Evolutionary conservation across 805 yeast genomes (phyloP), one percentile per base, ranked within the genome.

Genomic region (Candida morakotiae): DNA sequence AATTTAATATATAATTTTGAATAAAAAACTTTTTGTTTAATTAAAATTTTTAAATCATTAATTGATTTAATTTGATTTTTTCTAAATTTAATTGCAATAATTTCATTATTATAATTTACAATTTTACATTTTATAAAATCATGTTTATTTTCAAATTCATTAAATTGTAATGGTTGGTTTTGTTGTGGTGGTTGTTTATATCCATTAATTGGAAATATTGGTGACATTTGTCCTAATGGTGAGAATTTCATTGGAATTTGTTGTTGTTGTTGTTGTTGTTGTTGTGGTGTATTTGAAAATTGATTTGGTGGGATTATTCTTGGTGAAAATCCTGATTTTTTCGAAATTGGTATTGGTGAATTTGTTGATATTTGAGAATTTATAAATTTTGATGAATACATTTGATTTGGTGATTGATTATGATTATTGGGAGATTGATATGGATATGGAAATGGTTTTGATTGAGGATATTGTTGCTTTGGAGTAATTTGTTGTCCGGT

Each of bases 111-210:
- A 23, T 40, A 50, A 6, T 56, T 52, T 27, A 53, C 49, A 29
- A 63, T 52, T 37, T 58, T 60, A 43, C 64, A 60, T 39, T 56
- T 53, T 29, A 57, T 44, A 23, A 39, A 43, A 31, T 33, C 37
- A 22, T 32, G 31, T n/a, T 25, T 13, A 19, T 24, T 32, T n/a
- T n/a, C n/a, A n/a, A n/a, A n/a, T n/a, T n/a, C n/a, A n/a, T n/a
- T n/a, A n/a, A n/a, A n/a, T n/a, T n/a, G n/a, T n/a, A n/a, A n/a
- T n/a, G n/a, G n/a, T n/a, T n/a, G n/a, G 9, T 18, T 15, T 13
- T 25, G 10, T 4, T 15, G 9, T 18, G 19, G 23, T 26, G 28
- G 28, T 21, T 30, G 34, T 16, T 16, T 30, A 24, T 9, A 21
- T n/a, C 32, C 32, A 16, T 16, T 19, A 21, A 16, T 28, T 25